Percentiles rank a stretch among this genome's conserved stretches.
These are phyloP conservation scores for Stagonosporopsis rhizophila DNA, from an alignment of 2,329 filamentous ascomycete genomes.

Conservation along the genomic window DNA sequence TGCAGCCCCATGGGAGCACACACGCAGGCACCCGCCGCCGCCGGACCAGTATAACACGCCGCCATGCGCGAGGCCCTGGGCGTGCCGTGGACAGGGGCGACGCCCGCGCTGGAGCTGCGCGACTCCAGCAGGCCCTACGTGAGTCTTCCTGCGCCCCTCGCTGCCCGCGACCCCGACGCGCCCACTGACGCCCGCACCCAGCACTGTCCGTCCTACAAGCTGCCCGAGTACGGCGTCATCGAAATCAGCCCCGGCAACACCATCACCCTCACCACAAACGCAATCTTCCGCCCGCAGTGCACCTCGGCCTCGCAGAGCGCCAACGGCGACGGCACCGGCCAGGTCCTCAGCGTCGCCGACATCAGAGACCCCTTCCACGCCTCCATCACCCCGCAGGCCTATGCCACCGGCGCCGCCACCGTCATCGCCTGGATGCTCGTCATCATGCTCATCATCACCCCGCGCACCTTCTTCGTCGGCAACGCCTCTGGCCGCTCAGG, in stretches of 20 bases:
- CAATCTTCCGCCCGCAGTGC: constrained; percentile 67
- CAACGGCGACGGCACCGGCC: constrained; percentile 49
- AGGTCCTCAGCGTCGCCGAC: constrained; percentile 64
- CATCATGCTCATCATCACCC: constrained; percentile 92
- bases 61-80: constrained; percentile 38
- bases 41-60: constrained; percentile 44
- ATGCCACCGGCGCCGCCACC: constrained; percentile 89
- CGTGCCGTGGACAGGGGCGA: constrained; percentile 22
- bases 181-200: constrained; percentile 43
- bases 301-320: constrained; percentile 49
- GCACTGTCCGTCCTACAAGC: constrained; percentile 68
- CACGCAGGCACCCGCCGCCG: constrained; percentile 35
- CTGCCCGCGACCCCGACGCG: constrained; percentile 1
- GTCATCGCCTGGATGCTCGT: constrained; percentile 91
- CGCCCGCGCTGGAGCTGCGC: constrained; percentile 22
- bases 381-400: constrained; percentile 90
- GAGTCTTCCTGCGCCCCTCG: constrained; percentile 27
- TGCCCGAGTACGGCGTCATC: constrained; percentile 65
- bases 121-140: constrained; percentile 43
- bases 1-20: constrained; percentile 39
- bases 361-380: constrained; percentile 89
- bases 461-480: constrained; percentile 89
- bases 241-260: constrained; percentile 61
- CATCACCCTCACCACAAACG: constrained; percentile 66
- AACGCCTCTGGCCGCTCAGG: constrained; percentile 71